Base-by-base conservation (phyloP, 1,284 basidiomycete species). In the Marasmius oreades region DNA sequence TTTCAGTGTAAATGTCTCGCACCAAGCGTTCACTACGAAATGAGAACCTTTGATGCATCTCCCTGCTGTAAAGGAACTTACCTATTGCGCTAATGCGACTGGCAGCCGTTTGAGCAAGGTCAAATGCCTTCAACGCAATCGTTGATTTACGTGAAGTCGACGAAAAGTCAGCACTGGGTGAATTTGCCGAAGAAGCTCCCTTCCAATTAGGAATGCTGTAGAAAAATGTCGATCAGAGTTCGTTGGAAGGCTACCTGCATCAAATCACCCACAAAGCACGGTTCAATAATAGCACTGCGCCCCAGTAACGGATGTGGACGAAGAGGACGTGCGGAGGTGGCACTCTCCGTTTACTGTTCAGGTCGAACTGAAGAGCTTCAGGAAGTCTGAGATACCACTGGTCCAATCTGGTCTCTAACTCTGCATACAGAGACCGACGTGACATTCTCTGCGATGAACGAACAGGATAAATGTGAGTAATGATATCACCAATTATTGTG, bases 241-340 rank as follows among this genome's bases (percentile, higher is more conserved):
- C 24, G 12, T 16, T 2, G 28, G 18, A 36, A 26, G 22, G 5
- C n/a, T n/a, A n/a, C n/a, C n/a, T 18, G 42, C 28, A 50, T 20
- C 53, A 43, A 48, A 52, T 8, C 26, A 79, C 90, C 77, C 68
- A 92, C 89, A 90, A 93, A 20, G 89, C 90, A 39, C 92, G 81
- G 69, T 93, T 84, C 31, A 93, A 76, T 31, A 93, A 74, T 18
- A 93, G 75, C 5, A 93, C 82, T 12, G 88, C 79, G 10, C 81
- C 83, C 80, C 89, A 92, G 68, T 93, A 93, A 63, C 89, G 79
- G 53, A 91, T 78, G 63, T 94, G 89, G 31, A 93, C 73, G 50
- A 84, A 78, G 22, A 93, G 67, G 26, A 93, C 76, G 58, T 87
- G 84, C 3, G 87, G 84, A 5, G 85, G 77, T 11, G 85, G 84